phyloP scores from a whole-genome alignment of 2,329 filamentous ascomycete species.

The Chaetomium strumarium region DNA sequence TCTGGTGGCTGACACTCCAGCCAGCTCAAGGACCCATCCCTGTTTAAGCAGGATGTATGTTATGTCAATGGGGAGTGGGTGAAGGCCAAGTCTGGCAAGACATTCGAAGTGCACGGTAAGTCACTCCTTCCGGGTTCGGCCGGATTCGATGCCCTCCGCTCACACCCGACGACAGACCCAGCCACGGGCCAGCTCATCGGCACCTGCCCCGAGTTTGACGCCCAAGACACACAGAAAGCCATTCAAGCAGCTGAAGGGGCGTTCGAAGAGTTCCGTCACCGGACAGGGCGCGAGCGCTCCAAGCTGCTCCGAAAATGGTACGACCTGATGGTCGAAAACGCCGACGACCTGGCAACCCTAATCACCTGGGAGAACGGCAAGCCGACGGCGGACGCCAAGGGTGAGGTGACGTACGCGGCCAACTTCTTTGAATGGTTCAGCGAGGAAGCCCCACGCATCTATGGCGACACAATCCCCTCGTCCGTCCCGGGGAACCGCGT shows the following conservation, averaged over 20 bases:
- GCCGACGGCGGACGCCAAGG: conserved; percentile 67
- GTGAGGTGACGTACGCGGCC: conserved; percentile 66
- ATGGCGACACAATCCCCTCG: conserved; percentile 70
- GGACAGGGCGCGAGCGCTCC: conserved; percentile 68
- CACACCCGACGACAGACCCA: conserved; percentile 54
- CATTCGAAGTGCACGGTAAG: conserved; percentile 74
- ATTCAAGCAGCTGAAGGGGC: conserved; percentile 79
- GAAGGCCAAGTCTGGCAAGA: conserved; percentile 76
- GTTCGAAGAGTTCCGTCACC: conserved; percentile 62
- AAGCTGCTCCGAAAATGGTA: conserved; percentile 75
- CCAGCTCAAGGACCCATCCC: conserved; percentile 69
- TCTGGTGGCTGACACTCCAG: not conserved
- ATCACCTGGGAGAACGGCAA: conserved; percentile 92
- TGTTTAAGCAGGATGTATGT: conserved; percentile 75
- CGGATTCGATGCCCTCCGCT: not conserved
- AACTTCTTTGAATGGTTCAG: conserved; percentile 77
- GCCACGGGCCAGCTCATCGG: conserved; percentile 76
- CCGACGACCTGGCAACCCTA: conserved; percentile 72
- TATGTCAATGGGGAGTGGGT: conserved; percentile 96
- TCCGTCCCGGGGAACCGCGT: conserved; percentile 67
- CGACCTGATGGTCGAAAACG: conserved; percentile 70
- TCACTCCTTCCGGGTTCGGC: not conserved
- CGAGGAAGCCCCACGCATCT: conserved; percentile 67
- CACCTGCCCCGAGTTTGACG: conserved; percentile 76
- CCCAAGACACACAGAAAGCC: conserved; percentile 70